Conservation (phyloP, 495 filamentous ascomycete genomes). For the Schizothecium vesticola region DNA sequence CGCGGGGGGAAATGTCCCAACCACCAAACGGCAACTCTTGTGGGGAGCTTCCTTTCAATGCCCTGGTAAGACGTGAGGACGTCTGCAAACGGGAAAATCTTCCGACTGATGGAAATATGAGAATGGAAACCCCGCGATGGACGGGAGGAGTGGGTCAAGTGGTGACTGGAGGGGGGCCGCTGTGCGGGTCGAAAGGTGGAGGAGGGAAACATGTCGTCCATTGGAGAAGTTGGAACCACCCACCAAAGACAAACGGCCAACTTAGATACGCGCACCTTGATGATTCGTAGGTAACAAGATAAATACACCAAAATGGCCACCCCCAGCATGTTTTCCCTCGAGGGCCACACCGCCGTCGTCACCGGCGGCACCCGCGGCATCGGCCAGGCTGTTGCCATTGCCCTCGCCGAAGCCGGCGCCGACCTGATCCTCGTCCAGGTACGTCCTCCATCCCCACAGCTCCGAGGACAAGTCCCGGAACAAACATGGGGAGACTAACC, state of each 20-base stretch:
- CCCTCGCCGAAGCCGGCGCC: conserved; percentile 76
- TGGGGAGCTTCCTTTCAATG: too few relatives aligned
- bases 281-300: background rate
- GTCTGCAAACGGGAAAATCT: background rate
- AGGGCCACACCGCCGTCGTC: conserved; percentile 71
- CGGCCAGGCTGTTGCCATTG: conserved; percentile 76
- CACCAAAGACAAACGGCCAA: background rate
- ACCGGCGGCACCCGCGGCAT: conserved; percentile 89
- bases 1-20: background rate
- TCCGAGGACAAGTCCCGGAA: background rate
- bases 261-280: background rate
- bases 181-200: background rate
- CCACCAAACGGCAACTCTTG: background rate
- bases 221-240: background rate
- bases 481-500: background rate
- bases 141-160: background rate
- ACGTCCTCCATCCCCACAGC: background rate
- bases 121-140: background rate
- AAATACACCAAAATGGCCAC: conserved; percentile 12
- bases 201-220: background rate
- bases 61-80: background rate
- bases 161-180: background rate
- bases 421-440: conserved; percentile 71
- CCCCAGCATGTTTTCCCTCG: conserved; percentile 46
- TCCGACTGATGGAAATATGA: background rate